Evolutionary conservation across 306 rosid genomes (phyloP).

Genomic region (Pachyrhizus erosus): DNA sequence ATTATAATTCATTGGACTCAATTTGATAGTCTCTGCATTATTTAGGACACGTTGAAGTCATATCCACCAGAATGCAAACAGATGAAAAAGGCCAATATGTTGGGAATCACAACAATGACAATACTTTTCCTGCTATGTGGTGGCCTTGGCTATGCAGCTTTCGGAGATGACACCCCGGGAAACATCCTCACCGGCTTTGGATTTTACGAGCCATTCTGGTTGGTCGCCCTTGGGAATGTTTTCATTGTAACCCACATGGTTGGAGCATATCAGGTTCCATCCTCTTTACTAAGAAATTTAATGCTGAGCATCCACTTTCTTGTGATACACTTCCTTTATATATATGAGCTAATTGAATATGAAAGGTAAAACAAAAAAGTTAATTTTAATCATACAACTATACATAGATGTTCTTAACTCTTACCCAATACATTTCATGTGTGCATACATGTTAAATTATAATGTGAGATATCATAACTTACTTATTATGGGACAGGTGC

Average conservation of each 20-base stretch:
- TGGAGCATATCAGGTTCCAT: conserved; percentile 68
- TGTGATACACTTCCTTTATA: not conserved
- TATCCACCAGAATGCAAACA: conserved; percentile 62
- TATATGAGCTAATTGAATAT: not conserved
- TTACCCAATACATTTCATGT: conserved; percentile 56
- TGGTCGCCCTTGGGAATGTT: conserved; percentile 59
- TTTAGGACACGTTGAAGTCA: conserved; percentile 69
- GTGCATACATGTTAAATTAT: conserved; percentile 18
- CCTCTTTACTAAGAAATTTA: not conserved
- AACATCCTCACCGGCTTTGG: conserved; percentile 75
- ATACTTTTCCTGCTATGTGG: conserved; percentile 51
- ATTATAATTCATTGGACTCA: not conserved
- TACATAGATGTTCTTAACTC: conserved; percentile 42
- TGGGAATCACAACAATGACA: conserved; percentile 58
- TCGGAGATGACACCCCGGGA: conserved; percentile 66
- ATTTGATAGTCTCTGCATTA: not conserved
- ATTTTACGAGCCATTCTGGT: conserved; percentile 61
- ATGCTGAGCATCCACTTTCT: not conserved
- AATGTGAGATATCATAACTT: not conserved
- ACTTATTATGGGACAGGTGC: conserved; percentile 41
- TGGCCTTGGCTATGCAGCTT: conserved; percentile 73
- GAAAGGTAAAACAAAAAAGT: not conserved
- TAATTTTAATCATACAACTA: not conserved
- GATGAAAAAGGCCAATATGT: conserved; percentile 62
- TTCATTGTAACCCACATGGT: conserved; percentile 63